A percentile compares a stretch with the other conserved stretches of the same genome.
Evolutionary conservation across 1,284 basidiomycete species (phyloP).

Genomic region (Cryptococcus sp.): DNA sequence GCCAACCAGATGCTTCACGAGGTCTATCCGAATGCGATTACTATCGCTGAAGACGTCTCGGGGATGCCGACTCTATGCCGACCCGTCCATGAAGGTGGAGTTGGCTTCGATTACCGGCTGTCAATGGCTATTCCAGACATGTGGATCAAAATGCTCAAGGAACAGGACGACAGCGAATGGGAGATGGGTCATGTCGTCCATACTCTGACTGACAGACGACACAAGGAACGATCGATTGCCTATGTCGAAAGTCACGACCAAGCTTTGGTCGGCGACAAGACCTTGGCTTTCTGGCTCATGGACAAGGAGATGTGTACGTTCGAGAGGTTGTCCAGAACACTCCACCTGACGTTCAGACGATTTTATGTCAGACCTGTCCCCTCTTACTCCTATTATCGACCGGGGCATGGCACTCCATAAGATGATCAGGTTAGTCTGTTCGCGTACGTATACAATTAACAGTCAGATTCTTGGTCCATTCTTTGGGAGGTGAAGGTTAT

Average conservation of each 20-base stretch:
- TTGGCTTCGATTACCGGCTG: conserved; percentile 96
- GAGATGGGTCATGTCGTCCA: conserved; percentile 80
- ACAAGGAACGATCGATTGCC: conserved; percentile 86
- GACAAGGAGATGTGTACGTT: conserved; percentile 98
- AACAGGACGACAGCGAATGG: conserved; percentile 83
- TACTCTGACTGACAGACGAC: conserved; percentile 83
- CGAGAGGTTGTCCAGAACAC: neutral
- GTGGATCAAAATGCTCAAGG: conserved; percentile 99
- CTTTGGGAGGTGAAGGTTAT: conserved; percentile 93
- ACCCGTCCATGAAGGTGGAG: conserved; percentile 73
- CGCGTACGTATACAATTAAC: conserved; percentile 4
- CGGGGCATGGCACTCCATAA: conserved; percentile 91
- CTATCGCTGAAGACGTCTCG: conserved; percentile 93
- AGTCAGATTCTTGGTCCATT: conserved; percentile 72
- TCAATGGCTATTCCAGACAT: conserved; percentile 99
- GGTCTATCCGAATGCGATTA: conserved; percentile 73
- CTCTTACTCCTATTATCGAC: conserved; percentile 80
- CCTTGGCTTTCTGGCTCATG: conserved; percentile 98
- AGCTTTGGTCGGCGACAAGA: conserved; percentile 96
- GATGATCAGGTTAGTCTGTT: conserved; percentile 75
- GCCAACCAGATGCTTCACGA: conserved; percentile 86
- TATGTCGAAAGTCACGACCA: conserved; percentile 98
- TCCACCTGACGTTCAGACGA: conserved; percentile 59
- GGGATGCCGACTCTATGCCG: conserved; percentile 94
- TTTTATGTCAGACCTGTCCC: conserved; percentile 86